A percentile compares a stretch with the other conserved stretches of the same genome.
These are phyloP conservation scores for Acer negundo DNA, from an alignment of 345 rosid species.

Conservation along the genomic window DNA sequence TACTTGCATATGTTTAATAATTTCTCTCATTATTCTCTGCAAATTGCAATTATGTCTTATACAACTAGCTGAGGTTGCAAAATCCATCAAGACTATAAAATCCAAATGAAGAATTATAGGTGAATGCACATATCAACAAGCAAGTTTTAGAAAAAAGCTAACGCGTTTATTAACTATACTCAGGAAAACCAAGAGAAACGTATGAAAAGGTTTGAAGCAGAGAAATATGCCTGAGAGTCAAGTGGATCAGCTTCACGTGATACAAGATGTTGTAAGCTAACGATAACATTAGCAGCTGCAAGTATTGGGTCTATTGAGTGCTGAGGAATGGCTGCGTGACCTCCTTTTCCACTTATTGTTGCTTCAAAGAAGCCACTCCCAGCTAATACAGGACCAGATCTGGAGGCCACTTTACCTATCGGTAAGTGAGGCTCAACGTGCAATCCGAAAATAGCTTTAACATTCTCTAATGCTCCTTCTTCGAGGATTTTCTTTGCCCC, in stretches of 20 bases:
- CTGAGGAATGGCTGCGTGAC: conserved; percentile 91
- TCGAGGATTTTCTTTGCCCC: conserved; percentile 75
- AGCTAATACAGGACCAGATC: conserved; percentile 77
- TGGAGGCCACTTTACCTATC: conserved; percentile 58
- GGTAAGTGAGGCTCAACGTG: conserved; percentile 44
- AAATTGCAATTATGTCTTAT: neutral
- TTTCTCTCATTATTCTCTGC: neutral
- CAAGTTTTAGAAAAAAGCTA: neutral
- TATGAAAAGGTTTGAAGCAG: neutral
- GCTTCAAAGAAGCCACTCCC: conserved; percentile 83
- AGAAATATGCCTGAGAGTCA: conserved; percentile 70
- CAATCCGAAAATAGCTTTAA: conserved; percentile 73
- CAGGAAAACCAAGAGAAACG: neutral
- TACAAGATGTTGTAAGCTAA: conserved; percentile 85
- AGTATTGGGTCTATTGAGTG: conserved; percentile 72
- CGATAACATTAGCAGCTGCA: conserved; percentile 79
- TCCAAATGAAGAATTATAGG: neutral
- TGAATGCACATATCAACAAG: neutral
- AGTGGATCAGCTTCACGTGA: conserved; percentile 94
- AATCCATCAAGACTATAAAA: neutral
- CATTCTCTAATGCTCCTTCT: conserved; percentile 63
- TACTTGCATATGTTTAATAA: neutral
- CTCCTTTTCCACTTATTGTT: conserved; percentile 78
- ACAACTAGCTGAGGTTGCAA: neutral
- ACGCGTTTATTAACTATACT: neutral